Percentiles rank a stretch among this genome's conserved stretches.
phyloP scores from a whole-genome alignment of 257 asterid genomes.

The Gentiana dahurica region DNA sequence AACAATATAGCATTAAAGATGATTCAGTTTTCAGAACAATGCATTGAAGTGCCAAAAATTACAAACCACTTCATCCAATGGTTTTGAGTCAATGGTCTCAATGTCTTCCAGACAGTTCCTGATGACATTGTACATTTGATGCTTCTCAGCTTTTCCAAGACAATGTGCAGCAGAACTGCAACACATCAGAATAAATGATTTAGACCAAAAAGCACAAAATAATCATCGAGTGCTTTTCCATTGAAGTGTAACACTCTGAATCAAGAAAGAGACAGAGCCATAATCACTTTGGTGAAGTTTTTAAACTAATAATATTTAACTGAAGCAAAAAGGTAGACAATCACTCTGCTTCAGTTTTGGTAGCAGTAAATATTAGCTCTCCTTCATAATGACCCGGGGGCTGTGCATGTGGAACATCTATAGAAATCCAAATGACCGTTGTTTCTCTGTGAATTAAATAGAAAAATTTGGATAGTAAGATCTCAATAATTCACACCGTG shows the following conservation, averaged over 20 bases:
- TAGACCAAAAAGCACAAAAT: slow-evolving; percentile 1
- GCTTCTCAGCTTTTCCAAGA: slow-evolving; percentile 57
- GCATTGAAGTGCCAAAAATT: slow-evolving; percentile 16
- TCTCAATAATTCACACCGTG: background rate
- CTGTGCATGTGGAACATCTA: slow-evolving; percentile 75
- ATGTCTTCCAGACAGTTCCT: slow-evolving; percentile 62
- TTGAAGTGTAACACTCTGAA: slow-evolving; percentile 1
- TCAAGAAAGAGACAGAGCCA: slow-evolving; percentile 3
- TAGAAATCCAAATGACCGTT: slow-evolving; percentile 64
- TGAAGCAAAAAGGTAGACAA: slow-evolving; percentile 31
- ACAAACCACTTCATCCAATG: slow-evolving; percentile 72
- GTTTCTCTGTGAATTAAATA: slow-evolving; percentile 67
- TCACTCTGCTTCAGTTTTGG: slow-evolving; percentile 73
- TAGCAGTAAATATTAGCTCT: slow-evolving; percentile 72
- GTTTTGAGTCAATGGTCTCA: slow-evolving; percentile 76
- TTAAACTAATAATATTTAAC: slow-evolving; percentile 13
- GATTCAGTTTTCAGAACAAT: no score
- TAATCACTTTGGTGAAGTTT: slow-evolving; percentile 7
- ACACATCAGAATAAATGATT: slow-evolving; percentile 20
- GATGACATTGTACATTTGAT: slow-evolving; percentile 54
- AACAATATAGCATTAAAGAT: no score
- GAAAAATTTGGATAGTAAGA: background rate
- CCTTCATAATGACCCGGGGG: slow-evolving; percentile 97
- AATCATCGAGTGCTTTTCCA: slow-evolving; percentile 2
- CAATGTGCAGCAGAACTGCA: slow-evolving; percentile 50